Evolutionary conservation across 139 green algal species (phyloP), one percentile per base, ranked within the genome.

Genomic region (Haematococcus lacustris): DNA sequence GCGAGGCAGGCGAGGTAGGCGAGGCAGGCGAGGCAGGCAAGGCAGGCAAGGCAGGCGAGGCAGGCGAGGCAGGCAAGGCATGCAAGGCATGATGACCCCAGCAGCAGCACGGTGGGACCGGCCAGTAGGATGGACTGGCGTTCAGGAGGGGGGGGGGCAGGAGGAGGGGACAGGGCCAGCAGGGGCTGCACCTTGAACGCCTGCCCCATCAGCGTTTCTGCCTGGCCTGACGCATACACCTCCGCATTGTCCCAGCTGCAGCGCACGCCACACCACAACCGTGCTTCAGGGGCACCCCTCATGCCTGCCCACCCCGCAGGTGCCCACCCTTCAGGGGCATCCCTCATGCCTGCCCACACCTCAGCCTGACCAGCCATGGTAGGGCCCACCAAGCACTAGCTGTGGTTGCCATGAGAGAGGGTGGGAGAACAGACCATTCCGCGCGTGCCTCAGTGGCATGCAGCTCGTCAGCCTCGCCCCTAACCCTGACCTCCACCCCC

Each of bases 221-320:
- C 83, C 53, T 92, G 66, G 1, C 88, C 92, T 23, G 77, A 67
- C 3, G 85, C 87, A 67, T 97, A 97, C 1, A 90, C 85, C 76
- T 97, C 91, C 2, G 91, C 91, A 66, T 92, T 94, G 83, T 96
- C 87, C 76, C 91, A 93, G 74, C 84, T 90, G 77, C 30, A 81
- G 1, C 25, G 59, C 33, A n/a, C n/a, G n/a, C 71, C 26, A 34
- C 3, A 25, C 37, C 66, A 63, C n/a, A 35, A 25, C 53, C n/a
- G n/a, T n/a, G 32, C 53, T 7, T 25, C 17, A 63, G 4, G 53
- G 13, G 21, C 4, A 35, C 17, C 53, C 53, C n/a, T 4, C 4
- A 25, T 63, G 53, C 53, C 17, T 17, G 43, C 43, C n/a, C n/a
- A n/a, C 43, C 9, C 43, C 9, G 43, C 43, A 17, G 17, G 9